Evolutionary conservation across 1,284 basidiomycete genomes (phyloP), one percentile per base, ranked within the genome.

Genomic region (Xerocomus amazonicus): DNA sequence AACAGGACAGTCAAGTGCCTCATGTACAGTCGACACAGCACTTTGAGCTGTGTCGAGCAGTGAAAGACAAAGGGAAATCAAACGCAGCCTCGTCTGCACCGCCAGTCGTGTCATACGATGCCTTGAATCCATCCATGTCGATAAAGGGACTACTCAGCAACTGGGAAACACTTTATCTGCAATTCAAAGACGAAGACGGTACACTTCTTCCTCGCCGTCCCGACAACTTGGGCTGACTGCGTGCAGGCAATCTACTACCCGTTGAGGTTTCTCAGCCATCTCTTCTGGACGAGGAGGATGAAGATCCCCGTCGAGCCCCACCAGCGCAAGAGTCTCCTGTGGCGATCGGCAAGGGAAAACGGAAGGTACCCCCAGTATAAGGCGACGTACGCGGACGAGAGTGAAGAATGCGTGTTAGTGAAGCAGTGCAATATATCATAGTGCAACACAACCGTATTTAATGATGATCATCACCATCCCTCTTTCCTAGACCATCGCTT

Each of bases 91-190:
- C 48, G 13, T 53, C 54, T 36, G n/a, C 37, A 7, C 34, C 50
- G 6, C 5, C 45, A 7, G 7, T 36, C n/a, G 29, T 42, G 39
- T 54, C 59, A 38, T 87, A 82, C 61, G 78, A 83, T 51, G 55
- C 72, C 6, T 59, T 89, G 50, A 63, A 73, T 10, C 70, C 73
- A n/a, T 64, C 67, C 3, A 63, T 68, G 45, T 62, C 69, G 36
- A 62, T 88, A 43, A 78, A 74, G 52, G 77, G 79, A 42, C 67
- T 73, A 7, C 61, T 85, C 37, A 59, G 62, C 2, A 81, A 79
- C 40, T 90, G 85, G 81, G 86, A 88, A 40, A 65, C 65, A 14
- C 53, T 89, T 10, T 87, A 80, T 56, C 59, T 90, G 35, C 81
- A 80, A 57, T 88, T 88, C 56, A 77, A 71, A 57, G 77, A 83